Evolutionary conservation across 148 eudicot species (phyloP), one percentile per base, ranked within the genome.

Genomic region (Nepenthes gracilis): DNA sequence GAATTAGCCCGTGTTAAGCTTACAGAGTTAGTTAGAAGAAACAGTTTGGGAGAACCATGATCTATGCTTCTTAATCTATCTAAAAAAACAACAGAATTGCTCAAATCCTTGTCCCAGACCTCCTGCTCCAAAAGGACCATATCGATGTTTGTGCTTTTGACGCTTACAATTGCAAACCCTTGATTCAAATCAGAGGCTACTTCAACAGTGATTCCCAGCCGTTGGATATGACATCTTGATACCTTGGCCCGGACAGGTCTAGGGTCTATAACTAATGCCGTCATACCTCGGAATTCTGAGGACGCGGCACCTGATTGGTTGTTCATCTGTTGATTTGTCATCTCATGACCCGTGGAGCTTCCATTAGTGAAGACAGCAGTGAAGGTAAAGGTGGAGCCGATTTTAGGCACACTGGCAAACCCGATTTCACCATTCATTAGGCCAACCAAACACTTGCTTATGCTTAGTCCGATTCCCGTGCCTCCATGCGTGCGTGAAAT

Each of bases 391-490:
- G 98, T 93, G 40, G 96, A 88, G 9, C 98, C 98, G 36, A 80
- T 62, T 57, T 74, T 67, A 9, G 94, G 95, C 36, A 69, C 51
- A 52, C 98, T 93, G 10, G 79, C 60, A 54, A 88, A 83, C 49
- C 95, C 91, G n/a, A 93, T 88, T 59, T 93, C 87, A 43, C 98
- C 98, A 14, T 78, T 77, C 98, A 93, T 93, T 23, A 88, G 79
- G 13, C 82, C 80, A 59, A 88, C 98, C 74, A 93, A 76, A 67
- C 89, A 88, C 76, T 93, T 93, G 83, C 98, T 88, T 59, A 93
- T 93, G 81, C 98, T 93, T 33, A 93, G 73, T 35, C 98, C 98
- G 54, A 93, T 93, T 48, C 98, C 98, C 1, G 98, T 93, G 51
- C 98, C 98, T 36, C 98, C 98, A 52, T 80, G 86, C 49, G 75